Evolutionary conservation across 148 eudicot genomes (phyloP).

Genomic region (Limonium bicolor): DNA sequence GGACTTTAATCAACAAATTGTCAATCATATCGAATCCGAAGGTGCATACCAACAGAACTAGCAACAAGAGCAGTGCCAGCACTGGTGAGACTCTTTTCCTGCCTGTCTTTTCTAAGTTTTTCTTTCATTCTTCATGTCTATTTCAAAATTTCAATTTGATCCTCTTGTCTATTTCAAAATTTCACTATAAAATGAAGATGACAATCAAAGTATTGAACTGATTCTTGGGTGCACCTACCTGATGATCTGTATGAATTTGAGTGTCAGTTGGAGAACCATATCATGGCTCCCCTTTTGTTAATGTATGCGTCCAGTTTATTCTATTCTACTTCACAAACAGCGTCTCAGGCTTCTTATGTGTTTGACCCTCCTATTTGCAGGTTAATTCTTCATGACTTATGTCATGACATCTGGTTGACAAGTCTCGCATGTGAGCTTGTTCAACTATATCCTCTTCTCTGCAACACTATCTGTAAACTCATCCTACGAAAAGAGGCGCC

Average conservation of each 20-base stretch:
- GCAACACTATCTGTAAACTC: constrained; percentile 30
- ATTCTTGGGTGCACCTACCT: too few species aligned
- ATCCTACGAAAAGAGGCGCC: constrained; percentile 41
- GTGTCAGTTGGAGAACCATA: too few species aligned
- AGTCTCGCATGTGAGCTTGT: constrained; percentile 81
- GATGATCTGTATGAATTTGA: too few species aligned
- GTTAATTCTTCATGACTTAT: constrained; percentile 74
- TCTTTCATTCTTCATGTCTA: not conserved
- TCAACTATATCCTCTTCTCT: constrained; percentile 63
- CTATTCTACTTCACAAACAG: too few species aligned
- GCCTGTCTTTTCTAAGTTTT: not conserved
- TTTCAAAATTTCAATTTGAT: not conserved
- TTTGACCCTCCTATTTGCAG: constrained; percentile 27
- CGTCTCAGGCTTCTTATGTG: too few species aligned
- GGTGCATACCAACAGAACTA: constrained; percentile 34
- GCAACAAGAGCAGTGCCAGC: constrained; percentile 64
- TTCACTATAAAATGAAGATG: not conserved
- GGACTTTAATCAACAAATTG: constrained; percentile 46
- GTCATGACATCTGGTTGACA: constrained; percentile 97
- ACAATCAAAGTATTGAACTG: too few species aligned
- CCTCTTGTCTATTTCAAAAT: not conserved
- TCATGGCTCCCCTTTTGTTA: too few species aligned
- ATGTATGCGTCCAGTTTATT: not conserved
- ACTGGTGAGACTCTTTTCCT: constrained; percentile 26
- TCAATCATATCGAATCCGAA: constrained; percentile 20